Conservation (phyloP, 139 green algal genomes). For the Tetraselmis chui region DNA sequence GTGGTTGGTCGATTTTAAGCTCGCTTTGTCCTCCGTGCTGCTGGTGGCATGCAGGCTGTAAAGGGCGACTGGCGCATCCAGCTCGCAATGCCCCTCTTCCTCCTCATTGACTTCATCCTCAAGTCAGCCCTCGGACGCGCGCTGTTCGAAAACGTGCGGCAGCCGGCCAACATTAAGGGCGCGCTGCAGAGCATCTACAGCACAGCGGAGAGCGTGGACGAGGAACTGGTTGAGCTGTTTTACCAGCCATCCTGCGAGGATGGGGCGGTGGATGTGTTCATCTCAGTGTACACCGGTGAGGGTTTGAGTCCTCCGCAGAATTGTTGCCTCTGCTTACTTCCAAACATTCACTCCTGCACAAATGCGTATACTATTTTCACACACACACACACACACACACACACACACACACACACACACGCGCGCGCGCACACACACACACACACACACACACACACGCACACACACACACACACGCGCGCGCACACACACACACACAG, state of each 20-base stretch:
- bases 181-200: slow-evolving; percentile 61
- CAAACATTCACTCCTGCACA: too few relatives aligned
- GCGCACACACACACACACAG: too few relatives aligned
- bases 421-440: too few relatives aligned
- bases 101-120: slow-evolving; percentile 85
- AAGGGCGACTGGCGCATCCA: slow-evolving; percentile 76
- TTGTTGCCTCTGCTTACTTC: too few relatives aligned
- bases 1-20: not conserved
- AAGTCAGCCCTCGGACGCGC: slow-evolving; percentile 41
- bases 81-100: slow-evolving; percentile 68
- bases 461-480: too few relatives aligned
- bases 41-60: slow-evolving; percentile 24
- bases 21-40: not conserved
- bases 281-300: slow-evolving; percentile 76
- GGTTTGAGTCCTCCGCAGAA: too few relatives aligned
- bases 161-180: slow-evolving; percentile 48
- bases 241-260: slow-evolving; percentile 42
- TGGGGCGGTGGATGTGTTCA: slow-evolving; percentile 79
- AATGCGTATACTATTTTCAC: too few relatives aligned
- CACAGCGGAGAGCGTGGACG: slow-evolving; percentile 67
- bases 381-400: too few relatives aligned
- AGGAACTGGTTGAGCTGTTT: slow-evolving; percentile 78
- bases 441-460: too few relatives aligned
- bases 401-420: too few relatives aligned
- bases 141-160: slow-evolving; percentile 64